Percentiles rank a stretch among this genome's conserved stretches.
Conservation (phyloP, 1,139 yeast genomes). For the Wickerhamomyces sp. region DNA sequence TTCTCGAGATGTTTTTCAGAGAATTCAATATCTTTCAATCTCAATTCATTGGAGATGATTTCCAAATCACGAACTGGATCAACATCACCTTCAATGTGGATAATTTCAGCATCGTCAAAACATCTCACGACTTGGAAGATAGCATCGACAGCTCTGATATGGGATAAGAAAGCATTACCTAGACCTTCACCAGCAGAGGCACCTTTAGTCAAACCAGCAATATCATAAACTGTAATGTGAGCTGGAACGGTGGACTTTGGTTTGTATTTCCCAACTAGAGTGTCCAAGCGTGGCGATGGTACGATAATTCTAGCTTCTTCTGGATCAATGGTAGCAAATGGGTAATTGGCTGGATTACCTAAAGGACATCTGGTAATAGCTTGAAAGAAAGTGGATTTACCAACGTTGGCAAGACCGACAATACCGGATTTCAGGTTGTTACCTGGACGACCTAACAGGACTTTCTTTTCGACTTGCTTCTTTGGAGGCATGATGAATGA, state of each 20-base stretch:
- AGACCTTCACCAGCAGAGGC: constrained; percentile 98
- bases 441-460: constrained; percentile 96
- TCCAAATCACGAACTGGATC: constrained; percentile 94
- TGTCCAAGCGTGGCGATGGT: constrained; percentile 87
- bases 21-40: constrained; percentile 95
- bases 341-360: constrained; percentile 98
- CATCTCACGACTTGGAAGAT: constrained; percentile 97
- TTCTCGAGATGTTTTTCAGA: constrained; percentile 86
- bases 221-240: constrained; percentile 87
- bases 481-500: constrained; percentile 75
- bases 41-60: constrained; percentile 84
- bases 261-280: constrained; percentile 64
- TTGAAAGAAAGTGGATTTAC: constrained; percentile 68
- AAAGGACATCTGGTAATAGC: constrained; percentile 86
- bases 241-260: constrained; percentile 92
- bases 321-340: constrained; percentile 98
- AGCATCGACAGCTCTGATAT: constrained; percentile 97
- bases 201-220: constrained; percentile 97
- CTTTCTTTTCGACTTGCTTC: constrained; percentile 83
- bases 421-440: constrained; percentile 94
- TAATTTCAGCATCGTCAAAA: constrained; percentile 96
- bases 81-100: constrained; percentile 97
- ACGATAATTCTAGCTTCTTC: constrained; percentile 98
- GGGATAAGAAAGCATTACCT: constrained; percentile 96
- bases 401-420: constrained; percentile 83